Evolutionary conservation across 768 basidiomycete species (phyloP).

Genomic region (Pisolithus marmoratus): DNA sequence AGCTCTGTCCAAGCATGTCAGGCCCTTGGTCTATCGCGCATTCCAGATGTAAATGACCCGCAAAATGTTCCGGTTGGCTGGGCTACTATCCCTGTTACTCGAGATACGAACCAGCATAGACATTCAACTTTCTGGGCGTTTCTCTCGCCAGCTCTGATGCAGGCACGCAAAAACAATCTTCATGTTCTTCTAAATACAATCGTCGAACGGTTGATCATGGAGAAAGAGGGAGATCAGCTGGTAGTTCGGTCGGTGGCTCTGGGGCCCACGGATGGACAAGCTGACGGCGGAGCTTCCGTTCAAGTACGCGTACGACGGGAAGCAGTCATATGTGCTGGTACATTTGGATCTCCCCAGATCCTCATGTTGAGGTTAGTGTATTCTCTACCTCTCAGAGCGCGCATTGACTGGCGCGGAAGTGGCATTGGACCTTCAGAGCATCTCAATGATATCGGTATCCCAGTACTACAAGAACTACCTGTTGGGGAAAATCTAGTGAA

Average conservation of each 20-base stretch:
- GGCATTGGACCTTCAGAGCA: slow-evolving; percentile 41
- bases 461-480: slow-evolving; percentile 25
- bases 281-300: not conserved
- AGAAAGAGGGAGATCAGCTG: not conserved
- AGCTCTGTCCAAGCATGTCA: not conserved
- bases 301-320: slow-evolving; percentile 11
- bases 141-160: slow-evolving; percentile 3
- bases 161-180: slow-evolving; percentile 4
- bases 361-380: slow-evolving; percentile 29
- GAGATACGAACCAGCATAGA: slow-evolving; percentile 4
- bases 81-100: not conserved
- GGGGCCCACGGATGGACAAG: not conserved
- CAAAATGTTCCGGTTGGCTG: not conserved
- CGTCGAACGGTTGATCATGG: not conserved
- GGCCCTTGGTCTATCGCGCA: not conserved
- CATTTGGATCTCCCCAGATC: slow-evolving; percentile 37
- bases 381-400: not conserved
- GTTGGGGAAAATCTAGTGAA: slow-evolving; percentile 30
- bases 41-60: slow-evolving; percentile 1
- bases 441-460: slow-evolving; percentile 23
- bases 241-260: not conserved
- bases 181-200: slow-evolving; percentile 9
- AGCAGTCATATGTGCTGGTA: slow-evolving; percentile 32
- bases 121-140: slow-evolving; percentile 12
- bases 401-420: slow-evolving; percentile 6